Percentiles rank a stretch among this genome's conserved stretches.
Evolutionary conservation across 169 alveolate genomes (phyloP).

Genomic region (Plasmodium fragile): DNA sequence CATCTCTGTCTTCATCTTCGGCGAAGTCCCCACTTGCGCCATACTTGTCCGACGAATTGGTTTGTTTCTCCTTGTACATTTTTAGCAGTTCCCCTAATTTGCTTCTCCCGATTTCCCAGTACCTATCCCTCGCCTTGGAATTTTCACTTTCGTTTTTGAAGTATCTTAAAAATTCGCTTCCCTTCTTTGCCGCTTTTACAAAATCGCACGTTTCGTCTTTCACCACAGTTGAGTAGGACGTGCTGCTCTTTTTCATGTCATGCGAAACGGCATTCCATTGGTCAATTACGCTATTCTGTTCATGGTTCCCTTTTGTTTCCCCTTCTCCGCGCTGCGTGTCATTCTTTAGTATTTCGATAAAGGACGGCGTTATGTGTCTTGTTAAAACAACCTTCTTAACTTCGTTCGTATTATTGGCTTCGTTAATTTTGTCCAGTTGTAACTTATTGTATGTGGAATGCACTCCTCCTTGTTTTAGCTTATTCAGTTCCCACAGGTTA

Average conservation of each 20-base stretch:
- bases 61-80: conserved; percentile 65
- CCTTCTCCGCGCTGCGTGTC: conserved; percentile 41
- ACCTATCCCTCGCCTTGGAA: conserved; percentile 92
- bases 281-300: conserved; percentile 87
- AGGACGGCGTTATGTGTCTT: conserved; percentile 94
- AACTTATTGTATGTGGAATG: conserved; percentile 83
- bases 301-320: conserved; percentile 16
- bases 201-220: conserved; percentile 98
- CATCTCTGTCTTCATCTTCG: conserved; percentile 78
- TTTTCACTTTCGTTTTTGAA: conserved; percentile 94
- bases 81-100: conserved; percentile 90
- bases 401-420: conserved; percentile 91
- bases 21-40: neutral
- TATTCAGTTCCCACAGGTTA: conserved; percentile 96
- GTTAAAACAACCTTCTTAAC: conserved; percentile 93
- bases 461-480: conserved; percentile 96
- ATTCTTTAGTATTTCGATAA: conserved; percentile 90
- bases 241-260: conserved; percentile 82
- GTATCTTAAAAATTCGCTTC: conserved; percentile 92
- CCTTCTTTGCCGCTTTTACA: conserved; percentile 97
- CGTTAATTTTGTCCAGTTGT: conserved; percentile 84
- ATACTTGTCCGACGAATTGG: neutral
- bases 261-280: conserved; percentile 46
- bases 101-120: conserved; percentile 95
- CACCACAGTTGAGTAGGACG: conserved; percentile 88